phyloP scores from a whole-genome alignment of 768 basidiomycete genomes.

The Agrocybe chaxingu region DNA sequence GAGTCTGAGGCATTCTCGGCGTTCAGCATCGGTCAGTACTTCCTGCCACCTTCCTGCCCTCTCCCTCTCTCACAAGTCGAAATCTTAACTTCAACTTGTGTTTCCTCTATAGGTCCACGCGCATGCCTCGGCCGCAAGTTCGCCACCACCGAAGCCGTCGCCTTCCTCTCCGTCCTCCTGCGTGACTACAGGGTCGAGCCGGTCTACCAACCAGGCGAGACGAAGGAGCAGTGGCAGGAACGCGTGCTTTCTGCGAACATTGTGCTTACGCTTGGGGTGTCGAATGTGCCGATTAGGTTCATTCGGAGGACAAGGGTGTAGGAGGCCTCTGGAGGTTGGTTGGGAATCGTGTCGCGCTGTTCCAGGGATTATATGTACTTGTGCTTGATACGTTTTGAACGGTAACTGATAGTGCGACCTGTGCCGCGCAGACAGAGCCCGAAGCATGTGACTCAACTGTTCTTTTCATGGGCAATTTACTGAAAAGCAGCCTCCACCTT shows the following conservation, averaged over 20 bases:
- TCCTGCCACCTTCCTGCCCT: not conserved
- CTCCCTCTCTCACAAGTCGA: not conserved
- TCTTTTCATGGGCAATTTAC: no score
- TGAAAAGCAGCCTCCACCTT: not conserved
- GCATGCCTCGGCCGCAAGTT: conserved; percentile 57
- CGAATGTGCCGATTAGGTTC: conserved; percentile 30
- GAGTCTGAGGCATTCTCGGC: conserved; percentile 44
- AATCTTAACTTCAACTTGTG: not conserved
- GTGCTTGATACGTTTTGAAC: no score
- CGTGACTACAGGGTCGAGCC: conserved; percentile 54
- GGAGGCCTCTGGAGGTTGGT: not conserved
- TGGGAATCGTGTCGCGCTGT: no score
- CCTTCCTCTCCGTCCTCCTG: conserved; percentile 48
- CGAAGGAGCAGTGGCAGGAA: conserved; percentile 31
- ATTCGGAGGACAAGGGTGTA: conserved; percentile 18
- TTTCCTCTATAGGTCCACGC: conserved; percentile 36
- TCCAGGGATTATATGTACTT: no score
- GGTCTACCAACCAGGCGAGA: conserved; percentile 35
- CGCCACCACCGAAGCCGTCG: conserved; percentile 48
- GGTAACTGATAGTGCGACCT: no score
- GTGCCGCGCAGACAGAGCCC: no score
- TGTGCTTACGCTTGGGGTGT: conserved; percentile 31
- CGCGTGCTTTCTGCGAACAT: conserved; percentile 36
- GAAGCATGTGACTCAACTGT: no score
- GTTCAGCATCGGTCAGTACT: conserved; percentile 39